Percentiles rank a stretch among this genome's conserved stretches.
Conservation (phyloP, 306 rosid genomes). For the Lagenaria siceraria region DNA sequence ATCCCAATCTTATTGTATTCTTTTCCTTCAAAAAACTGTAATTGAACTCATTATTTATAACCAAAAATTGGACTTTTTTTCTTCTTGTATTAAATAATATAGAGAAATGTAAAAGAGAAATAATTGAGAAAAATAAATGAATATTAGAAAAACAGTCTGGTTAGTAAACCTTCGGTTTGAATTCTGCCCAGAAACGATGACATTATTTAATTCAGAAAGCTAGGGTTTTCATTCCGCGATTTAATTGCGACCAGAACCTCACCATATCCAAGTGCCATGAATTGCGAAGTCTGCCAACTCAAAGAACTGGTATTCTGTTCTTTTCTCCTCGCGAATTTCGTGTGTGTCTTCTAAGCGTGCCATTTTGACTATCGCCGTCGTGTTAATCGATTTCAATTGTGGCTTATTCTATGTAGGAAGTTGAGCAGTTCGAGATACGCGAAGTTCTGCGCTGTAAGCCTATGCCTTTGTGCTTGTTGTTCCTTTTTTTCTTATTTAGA, state of each 20-base stretch:
- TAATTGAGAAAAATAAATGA: background rate
- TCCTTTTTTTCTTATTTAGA: background rate
- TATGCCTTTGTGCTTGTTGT: background rate
- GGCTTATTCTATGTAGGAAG: constrained; percentile 37
- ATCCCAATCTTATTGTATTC: too few relatives aligned
- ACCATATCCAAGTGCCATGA: constrained; percentile 32
- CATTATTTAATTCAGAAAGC: background rate
- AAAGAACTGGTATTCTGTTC: constrained; percentile 52
- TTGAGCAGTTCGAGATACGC: constrained; percentile 81
- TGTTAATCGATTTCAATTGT: background rate
- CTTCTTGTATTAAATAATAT: background rate
- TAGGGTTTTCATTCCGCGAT: background rate
- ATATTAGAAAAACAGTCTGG: background rate
- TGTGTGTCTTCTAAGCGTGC: background rate
- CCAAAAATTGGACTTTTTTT: too few relatives aligned
- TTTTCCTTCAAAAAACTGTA: too few relatives aligned
- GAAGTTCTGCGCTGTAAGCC: constrained; percentile 84
- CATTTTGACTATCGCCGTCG: background rate
- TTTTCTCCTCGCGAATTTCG: background rate
- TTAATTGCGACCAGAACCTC: background rate
- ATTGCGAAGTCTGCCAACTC: constrained; percentile 92
- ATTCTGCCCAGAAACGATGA: background rate
- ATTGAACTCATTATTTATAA: too few relatives aligned
- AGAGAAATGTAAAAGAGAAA: background rate
- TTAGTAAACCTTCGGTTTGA: background rate